Percentiles rank a stretch among this genome's conserved stretches.
Conservation (phyloP, 306 rosid species). For the Pyrus bretschneideri region DNA sequence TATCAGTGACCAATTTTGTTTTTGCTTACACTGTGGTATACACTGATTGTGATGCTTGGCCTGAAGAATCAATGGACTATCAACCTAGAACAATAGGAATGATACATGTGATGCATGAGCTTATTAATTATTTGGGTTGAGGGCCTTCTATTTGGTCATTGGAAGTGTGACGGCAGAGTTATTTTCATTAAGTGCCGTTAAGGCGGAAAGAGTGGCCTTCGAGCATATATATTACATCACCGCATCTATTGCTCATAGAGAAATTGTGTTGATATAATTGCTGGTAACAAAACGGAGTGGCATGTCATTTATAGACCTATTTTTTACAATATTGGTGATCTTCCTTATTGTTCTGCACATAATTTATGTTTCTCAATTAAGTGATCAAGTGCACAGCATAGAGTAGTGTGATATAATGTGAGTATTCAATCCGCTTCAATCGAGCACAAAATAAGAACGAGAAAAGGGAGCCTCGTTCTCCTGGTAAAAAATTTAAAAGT, state of each 20-base stretch:
- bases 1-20: constrained; percentile 1
- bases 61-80: not conserved
- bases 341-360: too few relatives aligned
- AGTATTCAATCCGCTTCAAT: too few relatives aligned
- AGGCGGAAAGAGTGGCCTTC: not conserved
- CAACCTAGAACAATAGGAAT: not conserved
- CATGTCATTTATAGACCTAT: not conserved
- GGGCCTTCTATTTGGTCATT: not conserved
- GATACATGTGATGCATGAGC: not conserved
- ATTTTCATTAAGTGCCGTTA: too few relatives aligned
- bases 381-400: too few relatives aligned
- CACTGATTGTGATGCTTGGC: not conserved
- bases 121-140: not conserved
- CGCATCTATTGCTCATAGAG: not conserved
- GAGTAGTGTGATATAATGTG: too few relatives aligned
- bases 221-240: not conserved
- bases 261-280: not conserved
- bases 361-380: too few relatives aligned
- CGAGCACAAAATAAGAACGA: too few relatives aligned
- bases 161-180: not conserved
- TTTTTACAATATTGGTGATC: too few relatives aligned
- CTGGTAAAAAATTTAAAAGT: fast-evolving
- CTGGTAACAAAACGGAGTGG: not conserved
- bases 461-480: too few relatives aligned
- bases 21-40: not conserved